Evolutionary conservation across 1,139 yeast genomes (phyloP).

Genomic region (Debaryomyces sp.): DNA sequence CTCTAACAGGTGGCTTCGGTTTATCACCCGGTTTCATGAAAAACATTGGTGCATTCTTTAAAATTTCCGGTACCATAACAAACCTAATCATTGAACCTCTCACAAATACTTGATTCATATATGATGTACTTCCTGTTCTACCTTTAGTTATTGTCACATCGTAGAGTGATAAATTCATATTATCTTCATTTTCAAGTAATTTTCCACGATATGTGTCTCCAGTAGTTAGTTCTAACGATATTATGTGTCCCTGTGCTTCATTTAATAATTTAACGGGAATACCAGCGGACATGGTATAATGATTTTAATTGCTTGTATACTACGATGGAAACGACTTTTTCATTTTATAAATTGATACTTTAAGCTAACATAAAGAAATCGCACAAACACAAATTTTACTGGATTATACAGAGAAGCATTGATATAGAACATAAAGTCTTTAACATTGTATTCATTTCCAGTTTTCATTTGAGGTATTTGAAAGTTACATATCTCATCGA

Average conservation of each 20-base stretch:
- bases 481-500: not conserved
- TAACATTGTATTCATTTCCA: not conserved
- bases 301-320: not conserved
- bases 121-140: constrained; percentile 69
- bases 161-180: constrained; percentile 86
- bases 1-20: constrained; percentile 73
- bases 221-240: constrained; percentile 79
- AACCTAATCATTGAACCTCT: constrained; percentile 91
- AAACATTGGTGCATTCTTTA: constrained; percentile 80
- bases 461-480: not conserved
- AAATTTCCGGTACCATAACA: constrained; percentile 84
- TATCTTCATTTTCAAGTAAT: constrained; percentile 82
- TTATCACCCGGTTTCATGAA: constrained; percentile 67
- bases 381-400: not conserved
- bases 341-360: not conserved
- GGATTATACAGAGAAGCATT: not conserved
- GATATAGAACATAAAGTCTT: not conserved
- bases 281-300: constrained; percentile 53
- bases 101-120: constrained; percentile 83
- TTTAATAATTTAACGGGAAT: constrained; percentile 85
- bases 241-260: constrained; percentile 88
- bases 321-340: not conserved
- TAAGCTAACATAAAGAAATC: not conserved
- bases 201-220: constrained; percentile 91
- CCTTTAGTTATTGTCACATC: constrained; percentile 79